phyloP scores from a whole-genome alignment of 176 grass and related monocot species.

The Zea luxurians region DNA sequence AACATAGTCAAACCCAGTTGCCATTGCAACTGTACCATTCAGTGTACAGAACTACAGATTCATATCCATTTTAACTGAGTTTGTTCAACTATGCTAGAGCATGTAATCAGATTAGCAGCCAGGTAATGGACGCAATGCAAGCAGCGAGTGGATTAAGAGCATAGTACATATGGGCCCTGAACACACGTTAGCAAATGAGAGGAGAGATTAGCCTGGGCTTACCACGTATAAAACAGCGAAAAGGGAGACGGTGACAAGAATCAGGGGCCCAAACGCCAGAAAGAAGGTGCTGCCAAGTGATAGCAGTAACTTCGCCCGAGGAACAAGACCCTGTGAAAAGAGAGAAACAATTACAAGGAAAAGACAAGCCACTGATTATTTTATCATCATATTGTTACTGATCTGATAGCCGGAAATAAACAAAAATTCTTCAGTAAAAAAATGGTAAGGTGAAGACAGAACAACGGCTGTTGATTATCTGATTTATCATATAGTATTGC shows the following conservation, averaged over 20 bases:
- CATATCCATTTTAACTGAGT: background rate
- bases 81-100: background rate
- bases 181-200: background rate
- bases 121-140: background rate
- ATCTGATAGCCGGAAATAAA: background rate
- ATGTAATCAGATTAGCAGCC: background rate
- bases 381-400: background rate
- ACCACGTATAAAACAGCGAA: constrained; percentile 83
- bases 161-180: background rate
- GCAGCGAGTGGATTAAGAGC: background rate
- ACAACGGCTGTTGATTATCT: background rate
- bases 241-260: constrained; percentile 59
- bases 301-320: constrained; percentile 75
- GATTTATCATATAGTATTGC: background rate
- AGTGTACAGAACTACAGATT: too few relatives aligned
- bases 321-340: constrained; percentile 77
- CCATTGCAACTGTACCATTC: background rate
- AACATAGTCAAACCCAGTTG: background rate
- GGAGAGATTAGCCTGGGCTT: constrained; percentile 25
- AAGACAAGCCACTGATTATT: background rate
- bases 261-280: constrained; percentile 80
- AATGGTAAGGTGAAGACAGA: background rate
- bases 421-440: background rate
- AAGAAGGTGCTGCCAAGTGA: constrained; percentile 91
- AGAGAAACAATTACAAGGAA: constrained; percentile 9